Conservation (phyloP, 83 land plant species). For the Picea abies region DNA sequence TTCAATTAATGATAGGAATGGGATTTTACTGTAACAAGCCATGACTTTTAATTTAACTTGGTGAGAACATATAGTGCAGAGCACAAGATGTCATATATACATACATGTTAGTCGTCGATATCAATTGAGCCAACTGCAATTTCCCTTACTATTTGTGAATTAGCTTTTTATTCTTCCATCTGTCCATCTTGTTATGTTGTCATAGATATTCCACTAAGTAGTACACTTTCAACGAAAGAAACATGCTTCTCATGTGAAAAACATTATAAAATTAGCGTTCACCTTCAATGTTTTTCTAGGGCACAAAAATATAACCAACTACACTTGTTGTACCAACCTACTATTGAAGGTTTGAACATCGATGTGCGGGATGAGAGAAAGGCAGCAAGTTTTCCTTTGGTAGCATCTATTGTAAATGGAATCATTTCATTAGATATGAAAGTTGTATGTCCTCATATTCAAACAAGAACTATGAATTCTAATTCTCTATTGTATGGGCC, state of each 20-base stretch:
- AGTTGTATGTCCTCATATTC: neutral
- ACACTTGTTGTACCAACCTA: neutral
- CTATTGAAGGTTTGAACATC: neutral
- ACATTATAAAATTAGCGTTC: no score
- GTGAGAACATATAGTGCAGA: neutral
- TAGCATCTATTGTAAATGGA: neutral
- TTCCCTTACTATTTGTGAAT: neutral
- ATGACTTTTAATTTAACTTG: no score
- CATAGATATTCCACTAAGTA: no score
- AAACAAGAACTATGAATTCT: slow-evolving; percentile 12
- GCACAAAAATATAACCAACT: no score
- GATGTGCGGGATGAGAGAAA: neutral
- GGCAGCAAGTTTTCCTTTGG: neutral
- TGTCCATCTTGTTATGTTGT: no score
- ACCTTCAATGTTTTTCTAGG: no score
- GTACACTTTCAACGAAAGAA: no score
- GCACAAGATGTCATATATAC: neutral
- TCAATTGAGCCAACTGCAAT: slow-evolving; percentile 2
- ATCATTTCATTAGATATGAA: neutral
- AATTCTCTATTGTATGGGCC: slow-evolving; percentile 72
- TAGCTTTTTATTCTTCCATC: no score
- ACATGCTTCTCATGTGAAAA: no score
- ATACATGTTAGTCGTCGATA: neutral
- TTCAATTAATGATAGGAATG: no score
- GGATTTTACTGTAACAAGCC: no score